phyloP scores from a whole-genome alignment of 441 rosid genomes.

The Erysimum cheiri region DNA sequence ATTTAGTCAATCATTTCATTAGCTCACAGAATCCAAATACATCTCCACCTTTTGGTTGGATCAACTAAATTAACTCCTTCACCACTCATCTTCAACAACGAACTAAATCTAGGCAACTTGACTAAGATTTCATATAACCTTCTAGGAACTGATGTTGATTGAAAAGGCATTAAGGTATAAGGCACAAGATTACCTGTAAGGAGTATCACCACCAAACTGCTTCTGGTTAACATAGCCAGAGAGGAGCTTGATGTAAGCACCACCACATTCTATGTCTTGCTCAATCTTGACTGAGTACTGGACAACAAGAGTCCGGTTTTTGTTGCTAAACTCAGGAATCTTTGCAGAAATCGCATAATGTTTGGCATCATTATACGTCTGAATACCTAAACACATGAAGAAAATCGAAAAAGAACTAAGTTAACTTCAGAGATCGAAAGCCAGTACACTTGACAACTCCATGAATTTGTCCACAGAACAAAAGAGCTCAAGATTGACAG shows the following conservation, averaged over 20 bases:
- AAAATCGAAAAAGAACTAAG: background rate
- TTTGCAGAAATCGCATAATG: conserved; percentile 87
- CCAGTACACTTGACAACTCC: conserved; percentile 11
- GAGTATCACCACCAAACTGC: conserved; percentile 95
- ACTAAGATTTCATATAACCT: conserved; percentile 14
- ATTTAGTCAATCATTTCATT: background rate
- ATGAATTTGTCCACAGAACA: conserved; percentile 10
- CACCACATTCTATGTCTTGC: conserved; percentile 95
- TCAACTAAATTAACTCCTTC: conserved; percentile 15
- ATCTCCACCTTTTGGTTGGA: background rate
- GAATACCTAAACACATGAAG: conserved; percentile 64
- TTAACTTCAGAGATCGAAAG: conserved; percentile 23
- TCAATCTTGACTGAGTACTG: conserved; percentile 86
- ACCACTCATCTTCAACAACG: conserved; percentile 5
- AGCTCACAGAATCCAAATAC: conserved; percentile 16
- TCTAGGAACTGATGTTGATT: conserved; percentile 4
- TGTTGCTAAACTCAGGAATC: conserved; percentile 84
- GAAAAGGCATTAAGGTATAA: background rate
- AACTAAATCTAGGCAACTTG: conserved; percentile 14
- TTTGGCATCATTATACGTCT: conserved; percentile 84
- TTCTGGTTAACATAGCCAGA: conserved; percentile 92
- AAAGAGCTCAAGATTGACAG: background rate
- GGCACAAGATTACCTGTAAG: conserved; percentile 63
- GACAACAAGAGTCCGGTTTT: conserved; percentile 78
- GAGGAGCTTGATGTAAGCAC: conserved; percentile 88